A percentile compares a stretch with the other conserved stretches of the same genome.
Evolutionary conservation across 2,329 filamentous ascomycete genomes (phyloP).

Genomic region (Apiospora malaysiana): DNA sequence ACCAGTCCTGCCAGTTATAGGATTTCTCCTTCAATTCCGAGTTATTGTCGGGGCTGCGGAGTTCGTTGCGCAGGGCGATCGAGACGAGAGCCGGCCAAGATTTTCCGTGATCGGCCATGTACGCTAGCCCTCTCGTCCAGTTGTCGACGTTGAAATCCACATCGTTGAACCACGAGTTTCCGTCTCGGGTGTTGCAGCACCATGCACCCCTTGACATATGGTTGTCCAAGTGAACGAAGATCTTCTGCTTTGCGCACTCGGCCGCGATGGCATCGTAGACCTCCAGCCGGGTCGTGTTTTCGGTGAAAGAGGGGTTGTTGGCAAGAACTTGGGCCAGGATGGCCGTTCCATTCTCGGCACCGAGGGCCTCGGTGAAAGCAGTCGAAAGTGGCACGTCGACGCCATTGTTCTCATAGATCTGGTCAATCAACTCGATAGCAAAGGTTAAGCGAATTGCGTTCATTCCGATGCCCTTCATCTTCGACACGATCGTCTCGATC

Average conservation of each 20-base stretch:
- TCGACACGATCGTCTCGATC: constrained; percentile 58
- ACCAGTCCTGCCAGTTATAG: constrained; percentile 65
- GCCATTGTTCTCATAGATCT: constrained; percentile 57
- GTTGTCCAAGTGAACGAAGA: constrained; percentile 66
- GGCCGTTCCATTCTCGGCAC: constrained; percentile 54
- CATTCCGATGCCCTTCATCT: constrained; percentile 65
- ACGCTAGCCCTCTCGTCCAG: constrained; percentile 65
- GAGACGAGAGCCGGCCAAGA: constrained; percentile 54
- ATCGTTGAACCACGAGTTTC: constrained; percentile 68
- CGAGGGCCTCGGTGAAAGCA: constrained; percentile 53
- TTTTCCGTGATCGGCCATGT: constrained; percentile 64
- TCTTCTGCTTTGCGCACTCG: constrained; percentile 59
- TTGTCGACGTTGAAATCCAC: constrained; percentile 61
- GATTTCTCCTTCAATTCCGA: constrained; percentile 38
- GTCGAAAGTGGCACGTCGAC: constrained; percentile 51
- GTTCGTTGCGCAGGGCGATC: constrained; percentile 61
- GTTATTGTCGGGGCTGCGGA: constrained; percentile 50
- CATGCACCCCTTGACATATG: constrained; percentile 64
- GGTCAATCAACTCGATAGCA: constrained; percentile 68
- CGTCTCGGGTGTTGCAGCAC: constrained; percentile 62
- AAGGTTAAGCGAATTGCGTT: constrained; percentile 68
- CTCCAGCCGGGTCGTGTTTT: constrained; percentile 51
- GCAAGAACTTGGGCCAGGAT: constrained; percentile 57
- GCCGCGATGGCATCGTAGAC: constrained; percentile 68
- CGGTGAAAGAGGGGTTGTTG: constrained; percentile 63